Conservation (phyloP, 2,329 filamentous ascomycete species). For the Cytospora schulzeri region DNA sequence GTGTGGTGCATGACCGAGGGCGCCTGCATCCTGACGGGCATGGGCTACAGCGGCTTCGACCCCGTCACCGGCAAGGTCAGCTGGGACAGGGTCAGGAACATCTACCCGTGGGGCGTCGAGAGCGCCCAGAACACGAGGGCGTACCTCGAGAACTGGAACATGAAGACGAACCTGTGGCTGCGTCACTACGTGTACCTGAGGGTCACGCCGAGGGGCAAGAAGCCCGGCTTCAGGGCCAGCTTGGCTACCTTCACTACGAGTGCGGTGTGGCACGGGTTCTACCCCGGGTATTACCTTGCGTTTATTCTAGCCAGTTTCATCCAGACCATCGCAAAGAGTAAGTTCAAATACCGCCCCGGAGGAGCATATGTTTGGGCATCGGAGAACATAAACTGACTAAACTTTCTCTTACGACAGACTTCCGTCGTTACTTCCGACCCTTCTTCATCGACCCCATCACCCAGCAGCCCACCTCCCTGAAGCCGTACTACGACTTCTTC, state of each 20-base stretch:
- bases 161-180: conserved; percentile 97
- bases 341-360: conserved; percentile 41
- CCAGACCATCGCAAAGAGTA: conserved; percentile 93
- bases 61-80: conserved; percentile 79
- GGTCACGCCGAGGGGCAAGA: conserved; percentile 92
- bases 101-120: conserved; percentile 84
- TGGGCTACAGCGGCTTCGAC: conserved; percentile 94
- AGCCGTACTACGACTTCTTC: conserved; percentile 83
- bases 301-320: conserved; percentile 90
- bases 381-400: background rate
- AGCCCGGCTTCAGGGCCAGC: conserved; percentile 93
- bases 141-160: conserved; percentile 94
- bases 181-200: conserved; percentile 94
- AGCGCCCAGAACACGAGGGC: conserved; percentile 89
- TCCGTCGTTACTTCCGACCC: conserved; percentile 84
- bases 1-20: conserved; percentile 94
- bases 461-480: conserved; percentile 66
- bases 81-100: conserved; percentile 90
- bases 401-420: conserved; percentile 62
- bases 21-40: conserved; percentile 87
- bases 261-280: conserved; percentile 97
- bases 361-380: background rate
- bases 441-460: conserved; percentile 87
- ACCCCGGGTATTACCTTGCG: conserved; percentile 90
- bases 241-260: conserved; percentile 93